Evolutionary conservation across 768 basidiomycete species (phyloP).

Genomic region (Hypholoma fasciculare): DNA sequence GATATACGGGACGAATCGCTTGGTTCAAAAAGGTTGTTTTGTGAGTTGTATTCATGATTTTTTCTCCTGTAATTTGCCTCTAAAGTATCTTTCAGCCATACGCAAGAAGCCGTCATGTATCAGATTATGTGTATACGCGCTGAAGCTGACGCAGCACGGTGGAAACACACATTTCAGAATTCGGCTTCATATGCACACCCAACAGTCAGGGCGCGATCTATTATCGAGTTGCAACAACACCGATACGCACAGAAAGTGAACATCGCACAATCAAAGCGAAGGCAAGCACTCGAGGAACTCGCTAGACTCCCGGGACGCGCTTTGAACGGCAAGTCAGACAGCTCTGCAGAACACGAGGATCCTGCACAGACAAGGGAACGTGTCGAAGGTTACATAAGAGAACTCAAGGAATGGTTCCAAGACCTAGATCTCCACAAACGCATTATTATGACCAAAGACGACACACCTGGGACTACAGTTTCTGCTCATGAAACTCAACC

Average conservation of each 20-base stretch:
- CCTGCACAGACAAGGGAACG: slow-evolving; percentile 20
- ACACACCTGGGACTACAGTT: slow-evolving; percentile 2
- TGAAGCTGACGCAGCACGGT: slow-evolving; percentile 23
- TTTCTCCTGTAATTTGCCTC: not conserved
- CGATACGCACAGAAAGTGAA: slow-evolving; percentile 16
- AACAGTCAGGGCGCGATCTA: slow-evolving; percentile 25
- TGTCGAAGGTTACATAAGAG: slow-evolving; percentile 25
- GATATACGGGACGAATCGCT: slow-evolving; percentile 14
- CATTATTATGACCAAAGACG: slow-evolving; percentile 8
- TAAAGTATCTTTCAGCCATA: slow-evolving; percentile 20
- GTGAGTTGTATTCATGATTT: slow-evolving; percentile 14
- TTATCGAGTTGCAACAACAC: slow-evolving; percentile 21
- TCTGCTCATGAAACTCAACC: not conserved
- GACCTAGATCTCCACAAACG: slow-evolving; percentile 21
- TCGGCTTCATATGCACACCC: slow-evolving; percentile 21
- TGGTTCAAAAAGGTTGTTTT: slow-evolving; percentile 20
- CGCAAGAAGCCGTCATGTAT: slow-evolving; percentile 26
- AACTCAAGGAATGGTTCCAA: slow-evolving; percentile 32
- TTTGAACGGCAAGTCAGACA: not conserved
- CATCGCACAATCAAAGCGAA: slow-evolving; percentile 19
- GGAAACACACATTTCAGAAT: slow-evolving; percentile 28
- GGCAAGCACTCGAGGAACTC: slow-evolving; percentile 23
- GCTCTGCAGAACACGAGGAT: not conserved
- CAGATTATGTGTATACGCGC: slow-evolving; percentile 23
- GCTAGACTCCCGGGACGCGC: slow-evolving; percentile 25